Base-by-base conservation (phyloP, 305 asterid genomes). In the Fraxinus velutina region DNA sequence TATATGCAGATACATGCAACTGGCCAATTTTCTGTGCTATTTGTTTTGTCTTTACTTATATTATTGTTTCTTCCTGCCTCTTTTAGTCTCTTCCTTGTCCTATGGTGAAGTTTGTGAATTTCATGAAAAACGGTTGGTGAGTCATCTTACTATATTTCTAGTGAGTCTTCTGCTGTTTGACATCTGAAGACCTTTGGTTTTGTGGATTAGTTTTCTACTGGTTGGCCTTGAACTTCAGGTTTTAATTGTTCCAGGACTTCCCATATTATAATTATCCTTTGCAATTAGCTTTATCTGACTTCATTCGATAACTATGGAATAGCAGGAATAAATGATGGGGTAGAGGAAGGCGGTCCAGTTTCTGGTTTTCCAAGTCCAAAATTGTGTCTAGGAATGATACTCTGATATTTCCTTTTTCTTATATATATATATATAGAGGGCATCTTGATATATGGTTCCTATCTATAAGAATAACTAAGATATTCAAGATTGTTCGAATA, bases 11-110 rank as follows among this genome's bases (percentile, higher is more conserved):
- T 32, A 70, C 37, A 21, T 22, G 37, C 17, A 47, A 50, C 2
- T 22, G 32, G 79, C 32, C 50, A 15, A 77, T 79, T 42, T 77
- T n/a, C 32, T 66, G 44, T 76, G 85, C 83, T 64, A 21, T 83
- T 66, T 39, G 33, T 80, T 73, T 71, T 70, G 81, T 19, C 70
- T 70, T 60, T 13, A 57, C 57, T 72, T 70, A 5, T 78, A 64
- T 47, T 76, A 72, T 52, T 71, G 17, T 75, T 15, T 27, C 33
- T 62, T 79, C n/a, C 70, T 79, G 66, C 70, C 55, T 78, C 80
- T 27, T 60, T 62, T 77, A 50, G 77, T 47, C 30, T 57, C 77
- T 37, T 75, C 68, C 34, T 74, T 76, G 30, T 76, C 73, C 64
- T 73, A 17, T 77, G 76, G 57, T 80, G 60, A 80, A 73, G 33